Evolutionary conservation across 495 filamentous ascomycete genomes (phyloP).

Genomic region (Glonium stellatum): DNA sequence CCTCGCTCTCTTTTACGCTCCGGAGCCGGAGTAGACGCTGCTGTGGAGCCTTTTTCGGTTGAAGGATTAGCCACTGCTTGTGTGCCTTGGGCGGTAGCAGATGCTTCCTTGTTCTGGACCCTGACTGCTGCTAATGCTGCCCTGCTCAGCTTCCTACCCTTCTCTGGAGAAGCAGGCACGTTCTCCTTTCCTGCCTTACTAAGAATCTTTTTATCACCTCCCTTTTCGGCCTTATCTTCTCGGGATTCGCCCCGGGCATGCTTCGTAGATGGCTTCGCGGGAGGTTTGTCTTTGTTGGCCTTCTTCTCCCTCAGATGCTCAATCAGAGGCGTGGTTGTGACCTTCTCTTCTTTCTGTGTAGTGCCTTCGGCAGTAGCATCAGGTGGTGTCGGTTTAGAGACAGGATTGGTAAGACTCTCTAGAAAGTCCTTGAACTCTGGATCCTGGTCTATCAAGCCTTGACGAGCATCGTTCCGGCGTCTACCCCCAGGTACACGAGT

Average conservation of each 20-base stretch:
- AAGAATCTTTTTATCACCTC: slow-evolving; percentile 41
- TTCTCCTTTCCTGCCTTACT: slow-evolving; percentile 28
- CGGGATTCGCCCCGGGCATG: slow-evolving; percentile 45
- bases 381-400: slow-evolving; percentile 46
- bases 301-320: slow-evolving; percentile 88
- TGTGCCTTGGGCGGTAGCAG: slow-evolving; percentile 38
- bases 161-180: slow-evolving; percentile 37
- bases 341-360: slow-evolving; percentile 53
- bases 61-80: slow-evolving; percentile 10
- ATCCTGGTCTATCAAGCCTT: slow-evolving; percentile 94
- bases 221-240: slow-evolving; percentile 50
- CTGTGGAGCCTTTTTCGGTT: slow-evolving; percentile 23
- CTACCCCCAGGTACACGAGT: slow-evolving; percentile 68
- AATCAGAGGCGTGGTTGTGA: slow-evolving; percentile 79
- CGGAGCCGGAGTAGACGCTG: slow-evolving; percentile 34
- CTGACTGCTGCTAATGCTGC: slow-evolving; percentile 63
- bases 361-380: slow-evolving; percentile 48
- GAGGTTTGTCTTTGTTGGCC: slow-evolving; percentile 70
- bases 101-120: slow-evolving; percentile 60
- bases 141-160: slow-evolving; percentile 41
- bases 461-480: slow-evolving; percentile 68
- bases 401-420: slow-evolving; percentile 74
- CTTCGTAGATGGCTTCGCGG: slow-evolving; percentile 43
- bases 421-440: slow-evolving; percentile 91
- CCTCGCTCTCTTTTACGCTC: slow-evolving; percentile 60